Percentiles rank a stretch among this genome's conserved stretches.
phyloP scores from a whole-genome alignment of 352 stramenopile species.

The Globisporangium cylindrosporum region DNA sequence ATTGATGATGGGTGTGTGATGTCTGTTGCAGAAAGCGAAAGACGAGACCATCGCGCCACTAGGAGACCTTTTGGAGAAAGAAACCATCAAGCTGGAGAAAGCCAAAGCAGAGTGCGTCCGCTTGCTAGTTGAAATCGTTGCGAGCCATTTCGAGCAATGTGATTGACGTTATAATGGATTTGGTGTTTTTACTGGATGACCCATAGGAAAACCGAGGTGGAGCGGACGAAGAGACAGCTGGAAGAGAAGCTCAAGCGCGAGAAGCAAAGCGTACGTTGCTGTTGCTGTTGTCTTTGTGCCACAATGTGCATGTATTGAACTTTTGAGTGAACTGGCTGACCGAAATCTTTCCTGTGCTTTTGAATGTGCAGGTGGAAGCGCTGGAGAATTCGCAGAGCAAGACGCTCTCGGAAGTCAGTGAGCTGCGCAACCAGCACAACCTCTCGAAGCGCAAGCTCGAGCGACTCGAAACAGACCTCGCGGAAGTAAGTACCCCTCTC shows the following conservation, averaged over 20 bases:
- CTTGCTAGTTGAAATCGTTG: background rate
- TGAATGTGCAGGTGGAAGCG: constrained; percentile 46
- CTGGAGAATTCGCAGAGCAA: constrained; percentile 65
- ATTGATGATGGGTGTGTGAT: background rate
- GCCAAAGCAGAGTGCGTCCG: constrained; percentile 53
- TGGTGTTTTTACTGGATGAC: background rate
- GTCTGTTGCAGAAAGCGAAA: constrained; percentile 49
- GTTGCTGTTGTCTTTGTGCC: background rate
- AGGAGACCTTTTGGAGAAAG: constrained; percentile 62
- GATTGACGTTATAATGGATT: background rate
- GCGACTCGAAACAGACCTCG: constrained; percentile 58
- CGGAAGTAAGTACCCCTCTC: constrained; percentile 26
- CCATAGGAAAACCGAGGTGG: constrained; percentile 48
- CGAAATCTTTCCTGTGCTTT: background rate
- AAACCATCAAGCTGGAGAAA: constrained; percentile 60
- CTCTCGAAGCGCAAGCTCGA: constrained; percentile 60
- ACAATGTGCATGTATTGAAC: background rate
- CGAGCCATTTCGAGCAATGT: background rate
- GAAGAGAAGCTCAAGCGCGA: constrained; percentile 67
- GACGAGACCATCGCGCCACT: constrained; percentile 61
- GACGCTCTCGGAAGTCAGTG: constrained; percentile 63
- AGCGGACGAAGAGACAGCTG: constrained; percentile 46
- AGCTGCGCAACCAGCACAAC: constrained; percentile 74
- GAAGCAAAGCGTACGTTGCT: constrained; percentile 40
- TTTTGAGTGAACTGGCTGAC: background rate